Evolutionary conservation across 371 early-diverging fungal genomes (phyloP).

Genomic region (Lichtheimia corymbifera): DNA sequence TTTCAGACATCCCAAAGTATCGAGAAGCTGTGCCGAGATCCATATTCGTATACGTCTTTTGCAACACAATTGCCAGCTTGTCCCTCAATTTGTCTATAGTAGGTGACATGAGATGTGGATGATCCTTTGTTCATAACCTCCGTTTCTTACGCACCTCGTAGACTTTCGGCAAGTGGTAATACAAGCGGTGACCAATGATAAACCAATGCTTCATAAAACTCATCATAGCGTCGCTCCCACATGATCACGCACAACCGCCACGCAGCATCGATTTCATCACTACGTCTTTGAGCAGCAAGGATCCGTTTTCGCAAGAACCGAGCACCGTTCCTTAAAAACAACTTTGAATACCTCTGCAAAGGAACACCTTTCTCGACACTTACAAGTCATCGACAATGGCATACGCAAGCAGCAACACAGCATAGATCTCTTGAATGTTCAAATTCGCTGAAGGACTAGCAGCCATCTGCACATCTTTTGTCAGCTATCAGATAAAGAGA

Average conservation of each 20-base stretch:
- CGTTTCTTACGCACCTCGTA: slow-evolving; percentile 13
- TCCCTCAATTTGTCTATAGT: no score
- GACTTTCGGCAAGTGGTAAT: slow-evolving; percentile 11
- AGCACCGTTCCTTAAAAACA: slow-evolving; percentile 23
- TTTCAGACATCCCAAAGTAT: slow-evolving; percentile 29
- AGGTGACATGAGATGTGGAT: no score
- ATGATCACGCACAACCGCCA: slow-evolving; percentile 24
- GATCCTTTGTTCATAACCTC: no score
- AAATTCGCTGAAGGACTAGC: slow-evolving; percentile 11
- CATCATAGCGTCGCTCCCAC: slow-evolving; percentile 21
- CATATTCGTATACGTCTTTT: slow-evolving; percentile 27
- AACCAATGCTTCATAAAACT: slow-evolving; percentile 20
- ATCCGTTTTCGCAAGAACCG: slow-evolving; percentile 32
- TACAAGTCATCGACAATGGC: slow-evolving; percentile 31
- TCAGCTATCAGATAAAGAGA: neutral
- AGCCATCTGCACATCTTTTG: slow-evolving; percentile 5
- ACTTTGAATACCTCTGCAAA: neutral
- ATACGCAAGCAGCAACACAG: slow-evolving; percentile 26
- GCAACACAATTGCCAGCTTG: slow-evolving; percentile 12
- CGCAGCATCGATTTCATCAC: slow-evolving; percentile 26
- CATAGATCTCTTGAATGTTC: slow-evolving; percentile 20
- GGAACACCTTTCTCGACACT: neutral
- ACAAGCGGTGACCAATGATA: slow-evolving; percentile 25
- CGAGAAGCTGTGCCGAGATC: slow-evolving; percentile 17
- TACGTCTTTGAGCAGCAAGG: neutral